Base-by-base conservation (phyloP, 371 early-diverging fungal species). In the Choanephora cucurbitarum region DNA sequence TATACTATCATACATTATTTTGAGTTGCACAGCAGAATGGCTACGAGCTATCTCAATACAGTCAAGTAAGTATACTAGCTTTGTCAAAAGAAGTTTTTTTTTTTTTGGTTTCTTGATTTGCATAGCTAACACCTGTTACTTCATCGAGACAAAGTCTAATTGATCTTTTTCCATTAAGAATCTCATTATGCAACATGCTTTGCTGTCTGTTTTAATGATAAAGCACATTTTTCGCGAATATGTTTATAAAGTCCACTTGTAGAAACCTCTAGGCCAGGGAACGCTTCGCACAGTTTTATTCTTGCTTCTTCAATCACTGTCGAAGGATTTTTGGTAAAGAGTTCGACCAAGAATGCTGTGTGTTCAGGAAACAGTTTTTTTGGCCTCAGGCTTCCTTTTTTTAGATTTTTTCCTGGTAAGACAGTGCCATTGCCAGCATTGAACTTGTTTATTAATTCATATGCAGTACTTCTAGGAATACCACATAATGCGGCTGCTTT, bases 401-500 rank as follows among this genome's bases (percentile, higher is more conserved):
- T 60, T 32, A 28, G 24, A 17, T 24, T 41, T 13, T 21, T 39
- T 13, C 55, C 55, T 31, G 50, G 46, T 4, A 61, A 33, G 11
- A 61, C 43, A 28, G 44, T 23, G 1, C 49, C 54, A 37, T 60
- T 18, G 17, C 54, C n/a, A 21, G 21, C 53, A 44, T 60, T 60
- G 41, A 43, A 54, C 21, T 44, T 31, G n/a, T 54, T 40, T 39
- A 49, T n/a, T 1, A 60, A 23, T 47, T 44, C 19, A 37, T 62
- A 62, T 18, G 57, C 57, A 37, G 34, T 52, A 21, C 49, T 57
- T 3, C 49, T 34, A 18, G 57, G 62, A 14, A 62, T 62, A 39
- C 62, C 62, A 32, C 53, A 51, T 7, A 8, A 14, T 24, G 33
- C 34, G 2, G 57, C 53, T 14, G 62, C 57, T 19, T 62, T 62